Evolutionary conservation across 2,329 filamentous ascomycete genomes (phyloP), one percentile per base, ranked within the genome.

Genomic region (Amesomyces nigricolor): DNA sequence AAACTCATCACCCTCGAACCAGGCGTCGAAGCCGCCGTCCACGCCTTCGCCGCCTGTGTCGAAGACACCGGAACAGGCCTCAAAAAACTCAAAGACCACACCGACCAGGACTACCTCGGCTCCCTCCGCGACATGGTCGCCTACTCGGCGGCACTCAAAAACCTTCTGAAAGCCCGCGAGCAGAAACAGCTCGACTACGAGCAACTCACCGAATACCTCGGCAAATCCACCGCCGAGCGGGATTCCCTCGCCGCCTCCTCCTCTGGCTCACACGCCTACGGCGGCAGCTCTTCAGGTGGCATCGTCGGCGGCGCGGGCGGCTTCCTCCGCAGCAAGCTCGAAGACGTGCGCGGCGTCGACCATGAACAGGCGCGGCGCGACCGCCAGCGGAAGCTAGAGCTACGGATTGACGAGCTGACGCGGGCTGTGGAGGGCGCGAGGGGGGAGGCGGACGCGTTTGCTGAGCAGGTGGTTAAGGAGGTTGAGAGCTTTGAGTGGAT

Each of bases 181-280:
- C 91, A 95, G 74, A 99, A 99, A 70, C 94, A 99, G 70, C 86
- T 99, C 56, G 94, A 99, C 74, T 96, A 92, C 67, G 94, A 99
- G 73, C 91, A 90, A 62, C 79, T 99, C 35, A 95, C 91, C 29
- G 92, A 97, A 69, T 97, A 97, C 71, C 87, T 96, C 52, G 89
- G 89, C 73, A 96, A 95, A 70, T 90, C 89, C 0, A 90, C 89
- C 2, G 75, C 84, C 3, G 94, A 99, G 71, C 87, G 91, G 47
- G 94, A 99, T 71, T 78, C 81, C 14, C 82, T 96, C 2, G 78
- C 79, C 8, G 82, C 83, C 0, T 83, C 85, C 10, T 83, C 86
- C 62, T 65, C 50, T 61, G 42, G 47, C 57, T 66, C 69, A 19
- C 61, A 63, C 49, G 64, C 68, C 19, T 63, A 70, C 42, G 63